Conservation (phyloP, 441 rosid species). For the Macaranga tanarius region DNA sequence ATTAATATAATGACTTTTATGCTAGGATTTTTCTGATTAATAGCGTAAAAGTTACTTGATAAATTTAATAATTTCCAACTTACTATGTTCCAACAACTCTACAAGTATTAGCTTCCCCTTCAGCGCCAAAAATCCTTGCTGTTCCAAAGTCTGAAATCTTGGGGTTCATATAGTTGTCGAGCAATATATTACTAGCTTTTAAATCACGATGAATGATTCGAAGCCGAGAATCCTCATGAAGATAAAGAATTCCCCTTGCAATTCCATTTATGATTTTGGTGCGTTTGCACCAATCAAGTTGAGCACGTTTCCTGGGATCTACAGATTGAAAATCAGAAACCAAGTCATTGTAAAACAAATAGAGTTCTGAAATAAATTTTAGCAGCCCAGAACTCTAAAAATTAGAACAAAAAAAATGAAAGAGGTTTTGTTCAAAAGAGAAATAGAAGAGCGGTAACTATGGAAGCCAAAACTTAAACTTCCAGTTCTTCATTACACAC, state of each 20-base stretch:
- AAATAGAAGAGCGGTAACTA: too few species aligned
- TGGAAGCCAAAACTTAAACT: too few species aligned
- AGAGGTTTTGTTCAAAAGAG: too few species aligned
- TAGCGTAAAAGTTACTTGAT: background rate
- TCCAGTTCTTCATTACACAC: too few species aligned
- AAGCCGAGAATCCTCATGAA: conserved; percentile 45
- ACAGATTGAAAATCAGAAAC: background rate
- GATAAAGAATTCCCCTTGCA: conserved; percentile 43
- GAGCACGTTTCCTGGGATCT: conserved; percentile 31
- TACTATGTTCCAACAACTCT: conserved; percentile 44
- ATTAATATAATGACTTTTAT: background rate
- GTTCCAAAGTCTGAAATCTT: conserved; percentile 52
- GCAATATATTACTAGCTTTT: conserved; percentile 40
- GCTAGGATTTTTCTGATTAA: background rate
- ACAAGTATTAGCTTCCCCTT: conserved; percentile 34
- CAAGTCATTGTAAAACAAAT: too few species aligned
- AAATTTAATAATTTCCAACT: conserved; percentile 1
- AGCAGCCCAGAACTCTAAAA: too few species aligned
- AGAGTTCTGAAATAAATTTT: too few species aligned
- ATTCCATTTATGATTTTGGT: conserved; percentile 37
- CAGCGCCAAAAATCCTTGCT: conserved; percentile 38
- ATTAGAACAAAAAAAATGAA: too few species aligned
- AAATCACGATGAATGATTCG: conserved; percentile 44
- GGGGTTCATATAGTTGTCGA: conserved; percentile 40
- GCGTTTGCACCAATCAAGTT: conserved; percentile 34